Conservation (phyloP, 306 rosid genomes). For the Cucurbita moschata region DNA sequence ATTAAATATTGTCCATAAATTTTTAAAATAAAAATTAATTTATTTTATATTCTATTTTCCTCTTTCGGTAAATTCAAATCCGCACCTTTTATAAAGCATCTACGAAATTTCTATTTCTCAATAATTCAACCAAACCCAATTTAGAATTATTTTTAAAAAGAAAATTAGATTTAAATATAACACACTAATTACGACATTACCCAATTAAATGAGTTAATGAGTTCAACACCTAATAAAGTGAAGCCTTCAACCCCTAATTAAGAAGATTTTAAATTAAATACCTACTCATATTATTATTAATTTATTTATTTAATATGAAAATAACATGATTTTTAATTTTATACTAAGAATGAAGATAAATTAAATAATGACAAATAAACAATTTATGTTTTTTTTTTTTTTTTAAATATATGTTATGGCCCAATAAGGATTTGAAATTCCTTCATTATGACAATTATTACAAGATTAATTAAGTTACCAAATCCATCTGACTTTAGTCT, state of each 20-base stretch:
- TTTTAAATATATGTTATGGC: background rate
- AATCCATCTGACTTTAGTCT: slow-evolving; percentile 1
- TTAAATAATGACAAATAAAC: background rate
- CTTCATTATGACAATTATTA: background rate
- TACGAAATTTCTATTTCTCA: background rate
- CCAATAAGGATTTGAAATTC: background rate
- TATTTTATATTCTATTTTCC: background rate
- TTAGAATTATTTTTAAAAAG: background rate
- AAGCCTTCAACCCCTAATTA: background rate
- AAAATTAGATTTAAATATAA: background rate
- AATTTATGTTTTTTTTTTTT: background rate
- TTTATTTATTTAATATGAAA: background rate
- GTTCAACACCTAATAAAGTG: slow-evolving; percentile 6
- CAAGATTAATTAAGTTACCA: background rate
- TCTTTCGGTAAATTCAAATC: background rate
- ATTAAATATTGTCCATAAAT: background rate
- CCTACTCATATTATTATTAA: background rate
- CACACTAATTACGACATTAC: background rate
- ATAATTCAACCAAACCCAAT: background rate
- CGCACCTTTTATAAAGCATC: background rate
- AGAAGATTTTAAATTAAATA: background rate
- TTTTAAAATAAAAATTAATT: background rate
- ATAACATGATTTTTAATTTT: background rate
- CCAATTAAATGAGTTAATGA: background rate
- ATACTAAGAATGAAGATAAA: too few relatives aligned